These are phyloP conservation scores for Solanum clarkiae DNA, from an alignment of 257 asterid genomes.

Conservation along the genomic window DNA sequence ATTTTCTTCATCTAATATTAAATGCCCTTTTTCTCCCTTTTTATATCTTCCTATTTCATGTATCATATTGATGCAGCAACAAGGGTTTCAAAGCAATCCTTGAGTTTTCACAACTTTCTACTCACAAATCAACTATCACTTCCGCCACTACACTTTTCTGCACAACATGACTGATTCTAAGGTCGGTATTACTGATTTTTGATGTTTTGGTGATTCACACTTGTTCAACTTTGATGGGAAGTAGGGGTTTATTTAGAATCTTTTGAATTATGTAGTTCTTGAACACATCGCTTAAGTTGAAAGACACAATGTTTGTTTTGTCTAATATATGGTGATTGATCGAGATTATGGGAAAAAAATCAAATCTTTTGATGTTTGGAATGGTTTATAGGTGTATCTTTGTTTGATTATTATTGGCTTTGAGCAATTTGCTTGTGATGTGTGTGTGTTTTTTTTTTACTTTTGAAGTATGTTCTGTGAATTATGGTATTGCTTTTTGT, in stretches of 20 bases:
- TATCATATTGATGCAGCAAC: constrained; percentile 32
- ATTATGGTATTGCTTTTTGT: not conserved
- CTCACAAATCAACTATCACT: not conserved
- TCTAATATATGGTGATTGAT: not conserved
- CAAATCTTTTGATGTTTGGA: not conserved
- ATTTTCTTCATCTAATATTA: constrained; percentile 4
- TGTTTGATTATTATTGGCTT: not conserved
- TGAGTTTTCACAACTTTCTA: constrained; percentile 14
- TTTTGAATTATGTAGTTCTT: not conserved
- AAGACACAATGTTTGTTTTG: not conserved
- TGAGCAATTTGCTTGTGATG: not conserved
- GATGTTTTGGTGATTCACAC: not conserved
- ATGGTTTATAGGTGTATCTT: not conserved
- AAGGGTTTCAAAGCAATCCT: constrained; percentile 17
- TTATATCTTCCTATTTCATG: constrained; percentile 27
- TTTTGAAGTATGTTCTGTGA: not conserved
- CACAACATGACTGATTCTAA: constrained; percentile 45
- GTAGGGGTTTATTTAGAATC: not conserved
- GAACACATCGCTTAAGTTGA: not conserved
- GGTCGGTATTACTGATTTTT: constrained; percentile 22
- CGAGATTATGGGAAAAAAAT: not conserved
- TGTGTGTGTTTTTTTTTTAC: not conserved
- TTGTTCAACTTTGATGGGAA: not conserved
- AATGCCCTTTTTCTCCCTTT: constrained; percentile 26
- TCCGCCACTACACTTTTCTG: constrained; percentile 7